Base-by-base conservation (phyloP, 805 yeast genomes). In the Pichia deserticola region DNA sequence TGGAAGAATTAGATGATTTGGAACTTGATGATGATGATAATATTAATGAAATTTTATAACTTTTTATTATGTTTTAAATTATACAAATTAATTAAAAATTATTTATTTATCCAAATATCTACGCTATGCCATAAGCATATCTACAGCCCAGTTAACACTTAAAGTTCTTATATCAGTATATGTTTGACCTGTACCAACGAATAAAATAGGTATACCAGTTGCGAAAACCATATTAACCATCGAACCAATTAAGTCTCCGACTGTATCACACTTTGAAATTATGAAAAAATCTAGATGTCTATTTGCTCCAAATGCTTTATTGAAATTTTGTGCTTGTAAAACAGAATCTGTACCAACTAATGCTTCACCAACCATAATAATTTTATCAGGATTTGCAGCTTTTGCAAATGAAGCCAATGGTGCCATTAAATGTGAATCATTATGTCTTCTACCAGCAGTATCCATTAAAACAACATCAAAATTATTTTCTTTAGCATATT, bases 301-400 rank as follows among this genome's bases (percentile, higher is more conserved):
- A 37, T 75, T 78, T 49, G 83, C 82, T 25, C 98, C 98, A 68
- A 93, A 92, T 0, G 97, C 97, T 58, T 82, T 80, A 63, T 92
- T 90, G 72, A 92, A 92, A 64, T 93, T 90, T 47, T 80, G 79
- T 0, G 98, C 98, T 66, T 92, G 99, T 66, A 86, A 86, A 4
- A 93, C 97, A 1, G 97, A 88, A 64, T 92, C 99, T 0, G 98
- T 90, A 15, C 99, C 99, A 1, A 92, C 98, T 37, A 92, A 72
- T 0, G 99, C 99, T 67, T 92, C 99, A 40, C 97, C 98, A 20
- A 92, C 99, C 98, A 93, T 93, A 62, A 92, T 90, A 60, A 92
- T 92, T 65, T 88, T 92, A 68, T 92, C 93, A 0, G 98, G 99
- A 45, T 88, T 77, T 3, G 98, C 98, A 45, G 95, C 90, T 60